These are phyloP conservation scores for Viola pubescens DNA, from an alignment of 441 rosid species.

Conservation along the genomic window DNA sequence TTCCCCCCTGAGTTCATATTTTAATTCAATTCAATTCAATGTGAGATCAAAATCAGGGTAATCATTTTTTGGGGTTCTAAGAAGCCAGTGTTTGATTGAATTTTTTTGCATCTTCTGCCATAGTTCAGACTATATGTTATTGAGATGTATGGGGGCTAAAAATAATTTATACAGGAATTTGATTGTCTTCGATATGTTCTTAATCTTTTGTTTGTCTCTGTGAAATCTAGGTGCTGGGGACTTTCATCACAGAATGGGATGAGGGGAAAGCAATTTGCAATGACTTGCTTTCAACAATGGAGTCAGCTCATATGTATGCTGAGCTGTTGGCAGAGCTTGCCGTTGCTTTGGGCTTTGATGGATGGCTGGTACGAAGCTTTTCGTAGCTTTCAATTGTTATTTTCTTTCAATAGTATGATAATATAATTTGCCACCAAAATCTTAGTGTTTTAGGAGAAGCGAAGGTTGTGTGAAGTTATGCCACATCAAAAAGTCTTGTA, in stretches of 20 bases:
- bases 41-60: too few species aligned
- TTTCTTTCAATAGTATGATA: too few species aligned
- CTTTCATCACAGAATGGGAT: slow-evolving; percentile 80
- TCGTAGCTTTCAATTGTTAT: too few species aligned
- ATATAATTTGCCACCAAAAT: too few species aligned
- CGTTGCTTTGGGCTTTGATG: slow-evolving; percentile 65
- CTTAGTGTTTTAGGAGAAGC: too few species aligned
- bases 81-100: too few species aligned
- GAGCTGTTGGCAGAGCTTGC: slow-evolving; percentile 66
- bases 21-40: too few species aligned
- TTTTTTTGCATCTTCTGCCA: too few species aligned
- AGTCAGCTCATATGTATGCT: slow-evolving; percentile 64
- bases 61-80: too few species aligned
- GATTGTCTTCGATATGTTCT: neutral
- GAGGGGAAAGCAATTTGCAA: slow-evolving; percentile 48
- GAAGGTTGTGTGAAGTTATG: too few species aligned
- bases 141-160: neutral
- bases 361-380: slow-evolving; percentile 62
- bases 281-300: slow-evolving; percentile 56
- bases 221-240: slow-evolving; percentile 68
- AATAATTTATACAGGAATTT: neutral
- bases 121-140: neutral
- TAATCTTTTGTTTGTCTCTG: slow-evolving; percentile 7
- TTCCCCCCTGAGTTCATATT: too few species aligned
- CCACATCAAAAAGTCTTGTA: too few species aligned